Evolutionary conservation across 345 rosid genomes (phyloP).

Genomic region (Citrus inodora): DNA sequence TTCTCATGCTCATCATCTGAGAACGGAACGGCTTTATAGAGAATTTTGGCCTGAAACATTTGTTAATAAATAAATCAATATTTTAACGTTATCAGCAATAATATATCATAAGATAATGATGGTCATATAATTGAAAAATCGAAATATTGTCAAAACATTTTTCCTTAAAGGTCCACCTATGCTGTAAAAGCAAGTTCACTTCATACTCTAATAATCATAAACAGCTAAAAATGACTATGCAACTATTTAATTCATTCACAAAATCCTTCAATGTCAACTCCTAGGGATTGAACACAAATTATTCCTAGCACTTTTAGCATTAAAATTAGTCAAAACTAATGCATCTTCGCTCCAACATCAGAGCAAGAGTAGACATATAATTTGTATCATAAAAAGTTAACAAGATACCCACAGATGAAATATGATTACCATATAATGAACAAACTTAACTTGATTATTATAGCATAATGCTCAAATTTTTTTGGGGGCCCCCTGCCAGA

Average conservation of each 20-base stretch:
- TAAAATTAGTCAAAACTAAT: not conserved
- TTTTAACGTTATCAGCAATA: not conserved
- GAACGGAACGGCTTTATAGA: conserved; percentile 80
- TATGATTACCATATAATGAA: not conserved
- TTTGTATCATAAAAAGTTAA: not conserved
- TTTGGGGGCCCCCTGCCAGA: not conserved
- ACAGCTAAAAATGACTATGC: not conserved
- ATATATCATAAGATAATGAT: not conserved
- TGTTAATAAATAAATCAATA: not conserved
- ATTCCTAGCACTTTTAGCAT: not conserved
- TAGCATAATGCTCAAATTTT: not conserved
- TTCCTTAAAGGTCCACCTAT: not conserved
- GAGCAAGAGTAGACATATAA: not conserved
- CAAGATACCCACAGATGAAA: not conserved
- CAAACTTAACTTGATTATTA: not conserved
- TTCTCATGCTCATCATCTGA: conserved; percentile 80
- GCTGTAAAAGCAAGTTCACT: not conserved
- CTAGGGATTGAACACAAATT: not conserved
- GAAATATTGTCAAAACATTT: not conserved
- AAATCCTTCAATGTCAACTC: not conserved
- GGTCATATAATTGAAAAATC: not conserved
- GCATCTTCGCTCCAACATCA: not conserved
- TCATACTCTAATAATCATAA: not conserved
- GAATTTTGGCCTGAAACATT: conserved; percentile 84
- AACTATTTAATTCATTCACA: not conserved